Conservation (phyloP, 2,329 filamentous ascomycete species). For the Aureobasidium subglaciale region DNA sequence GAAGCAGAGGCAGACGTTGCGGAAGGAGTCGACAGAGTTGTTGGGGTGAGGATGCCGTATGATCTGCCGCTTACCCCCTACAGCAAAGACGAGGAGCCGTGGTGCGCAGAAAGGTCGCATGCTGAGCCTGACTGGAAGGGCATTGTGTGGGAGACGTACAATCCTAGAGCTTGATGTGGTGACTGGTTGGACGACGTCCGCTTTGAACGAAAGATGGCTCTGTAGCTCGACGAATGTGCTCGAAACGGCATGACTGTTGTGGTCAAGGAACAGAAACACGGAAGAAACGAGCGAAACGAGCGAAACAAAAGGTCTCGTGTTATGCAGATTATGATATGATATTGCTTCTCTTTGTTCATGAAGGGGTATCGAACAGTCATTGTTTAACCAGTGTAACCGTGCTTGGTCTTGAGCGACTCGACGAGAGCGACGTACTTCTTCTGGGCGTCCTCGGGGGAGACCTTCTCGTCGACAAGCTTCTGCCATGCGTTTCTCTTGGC, state of each 20-base stretch:
- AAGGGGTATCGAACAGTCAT: conserved; percentile 1
- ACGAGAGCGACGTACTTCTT: conserved; percentile 67
- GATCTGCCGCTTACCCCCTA: conserved; percentile 67
- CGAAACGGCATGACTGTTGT: neutral
- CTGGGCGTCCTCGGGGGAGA: conserved; percentile 62
- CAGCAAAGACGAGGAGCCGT: conserved; percentile 57
- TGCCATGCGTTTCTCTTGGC: conserved; percentile 75
- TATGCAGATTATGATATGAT: conserved; percentile 2
- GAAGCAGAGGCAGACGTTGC: conserved; percentile 32
- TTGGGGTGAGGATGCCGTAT: conserved; percentile 78
- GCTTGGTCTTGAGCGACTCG: conserved; percentile 61
- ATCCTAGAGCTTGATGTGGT: conserved; percentile 2
- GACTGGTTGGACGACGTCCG: neutral
- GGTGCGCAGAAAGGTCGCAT: conserved; percentile 62
- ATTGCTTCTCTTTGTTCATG: conserved; percentile 13
- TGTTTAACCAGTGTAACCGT: conserved; percentile 54
- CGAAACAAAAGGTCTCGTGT: neutral
- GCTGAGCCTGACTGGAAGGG: conserved; percentile 55
- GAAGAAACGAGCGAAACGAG: too few species aligned
- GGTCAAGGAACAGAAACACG: neutral
- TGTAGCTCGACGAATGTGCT: neutral
- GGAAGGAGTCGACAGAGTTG: conserved; percentile 30
- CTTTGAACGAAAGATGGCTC: neutral
- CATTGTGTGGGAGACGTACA: conserved; percentile 31
- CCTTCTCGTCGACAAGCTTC: conserved; percentile 56